Evolutionary conservation across 768 basidiomycete genomes (phyloP).

Genomic region (Auricularia cornea): DNA sequence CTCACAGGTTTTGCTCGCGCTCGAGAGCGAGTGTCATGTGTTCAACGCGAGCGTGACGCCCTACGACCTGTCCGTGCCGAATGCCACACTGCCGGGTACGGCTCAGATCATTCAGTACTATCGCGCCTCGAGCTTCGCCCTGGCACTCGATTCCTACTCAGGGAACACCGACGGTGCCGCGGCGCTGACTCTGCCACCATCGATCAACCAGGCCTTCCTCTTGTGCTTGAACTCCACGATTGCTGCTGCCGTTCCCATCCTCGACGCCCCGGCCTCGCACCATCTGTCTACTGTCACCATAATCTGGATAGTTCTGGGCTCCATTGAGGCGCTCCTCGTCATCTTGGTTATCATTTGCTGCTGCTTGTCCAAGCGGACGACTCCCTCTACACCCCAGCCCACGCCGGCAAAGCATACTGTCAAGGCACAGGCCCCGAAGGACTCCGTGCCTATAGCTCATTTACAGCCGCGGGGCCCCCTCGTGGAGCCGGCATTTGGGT

Average conservation of each 20-base stretch:
- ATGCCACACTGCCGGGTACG: slow-evolving; percentile 1
- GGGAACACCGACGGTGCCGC: no score
- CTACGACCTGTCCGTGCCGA: background rate
- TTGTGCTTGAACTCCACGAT: slow-evolving; percentile 12
- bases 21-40: background rate
- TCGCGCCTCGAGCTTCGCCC: slow-evolving; percentile 11
- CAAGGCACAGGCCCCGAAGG: no score
- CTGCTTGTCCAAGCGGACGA: background rate
- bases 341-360: background rate
- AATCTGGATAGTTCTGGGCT: background rate
- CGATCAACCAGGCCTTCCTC: slow-evolving; percentile 10
- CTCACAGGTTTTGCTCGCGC: background rate
- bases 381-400: background rate
- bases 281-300: background rate
- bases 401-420: no score
- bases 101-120: slow-evolving; percentile 10
- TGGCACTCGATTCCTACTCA: slow-evolving; percentile 8
- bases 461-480: no score
- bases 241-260: slow-evolving; percentile 7
- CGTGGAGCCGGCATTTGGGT: no score
- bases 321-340: background rate
- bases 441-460: no score
- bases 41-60: background rate
- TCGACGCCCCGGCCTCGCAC: background rate
- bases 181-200: background rate